A percentile compares a stretch with the other conserved stretches of the same genome.
These are phyloP conservation scores for Globisporangium nagaii DNA, from an alignment of 352 stramenopile genomes.

Conservation along the genomic window DNA sequence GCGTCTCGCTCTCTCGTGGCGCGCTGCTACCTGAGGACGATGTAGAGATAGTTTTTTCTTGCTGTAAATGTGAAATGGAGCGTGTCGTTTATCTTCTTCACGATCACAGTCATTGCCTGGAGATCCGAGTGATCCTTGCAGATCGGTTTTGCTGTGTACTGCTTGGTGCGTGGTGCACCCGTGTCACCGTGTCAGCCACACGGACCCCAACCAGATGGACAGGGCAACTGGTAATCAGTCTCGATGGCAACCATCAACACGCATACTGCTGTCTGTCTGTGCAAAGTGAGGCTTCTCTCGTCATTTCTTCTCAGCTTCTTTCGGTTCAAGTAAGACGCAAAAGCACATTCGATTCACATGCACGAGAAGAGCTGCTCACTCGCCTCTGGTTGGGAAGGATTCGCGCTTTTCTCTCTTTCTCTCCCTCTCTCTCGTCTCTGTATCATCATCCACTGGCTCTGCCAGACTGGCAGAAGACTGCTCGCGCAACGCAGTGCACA, in stretches of 20 bases:
- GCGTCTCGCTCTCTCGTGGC: not conserved
- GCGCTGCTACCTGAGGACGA: not conserved
- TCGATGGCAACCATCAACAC: too few relatives aligned
- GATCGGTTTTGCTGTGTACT: too few relatives aligned
- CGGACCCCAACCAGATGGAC: too few relatives aligned
- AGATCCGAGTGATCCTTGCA: too few relatives aligned
- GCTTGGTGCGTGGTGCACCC: too few relatives aligned
- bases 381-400: too few relatives aligned
- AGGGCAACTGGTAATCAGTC: too few relatives aligned
- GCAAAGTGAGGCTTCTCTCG: too few relatives aligned
- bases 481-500: slow-evolving; percentile 5
- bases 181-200: too few relatives aligned
- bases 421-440: not conserved
- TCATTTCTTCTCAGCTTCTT: not conserved
- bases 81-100: too few relatives aligned
- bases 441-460: not conserved
- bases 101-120: too few relatives aligned
- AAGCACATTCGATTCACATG: slow-evolving; percentile 1
- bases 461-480: not conserved
- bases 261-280: too few relatives aligned
- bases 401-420: not conserved
- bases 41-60: slow-evolving; percentile 7
- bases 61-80: not conserved
- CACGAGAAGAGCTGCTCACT: not conserved
- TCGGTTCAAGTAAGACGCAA: not conserved